Percentiles rank a stretch among this genome's conserved stretches.
Conservation (phyloP, 345 rosid genomes). For the Geranium rotundifolium region DNA sequence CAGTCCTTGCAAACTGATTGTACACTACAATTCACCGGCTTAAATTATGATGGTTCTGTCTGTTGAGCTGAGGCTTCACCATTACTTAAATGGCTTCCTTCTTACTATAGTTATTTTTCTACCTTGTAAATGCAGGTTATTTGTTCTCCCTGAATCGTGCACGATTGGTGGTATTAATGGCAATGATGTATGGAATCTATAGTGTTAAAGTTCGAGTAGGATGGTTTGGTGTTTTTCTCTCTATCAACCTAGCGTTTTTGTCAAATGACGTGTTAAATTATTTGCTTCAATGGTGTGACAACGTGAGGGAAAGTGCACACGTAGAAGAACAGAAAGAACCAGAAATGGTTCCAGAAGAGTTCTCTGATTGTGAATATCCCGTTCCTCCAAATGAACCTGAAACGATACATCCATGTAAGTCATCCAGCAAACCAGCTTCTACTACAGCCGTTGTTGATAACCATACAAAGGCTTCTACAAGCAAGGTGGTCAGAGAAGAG, state of each 20-base stretch:
- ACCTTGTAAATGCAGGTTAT: conserved; percentile 54
- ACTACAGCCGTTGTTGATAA: conserved; percentile 34
- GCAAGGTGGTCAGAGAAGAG: conserved; percentile 44
- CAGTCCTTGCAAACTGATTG: too few species aligned
- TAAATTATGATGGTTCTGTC: background rate
- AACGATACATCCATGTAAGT: conserved; percentile 49
- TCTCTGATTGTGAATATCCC: conserved; percentile 44
- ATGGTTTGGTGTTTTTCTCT: conserved; percentile 80
- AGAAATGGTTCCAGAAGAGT: conserved; percentile 50
- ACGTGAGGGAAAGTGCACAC: conserved; percentile 43
- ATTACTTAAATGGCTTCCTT: background rate
- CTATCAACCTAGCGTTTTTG: conserved; percentile 77
- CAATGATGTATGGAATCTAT: conserved; percentile 60
- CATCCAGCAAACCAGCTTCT: conserved; percentile 45
- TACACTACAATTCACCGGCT: too few species aligned
- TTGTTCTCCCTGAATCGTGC: conserved; percentile 89
- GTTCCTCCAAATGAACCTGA: conserved; percentile 46
- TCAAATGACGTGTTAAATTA: conserved; percentile 66
- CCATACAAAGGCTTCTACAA: conserved; percentile 35
- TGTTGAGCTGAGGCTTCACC: background rate
- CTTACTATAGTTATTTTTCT: conserved; percentile 11
- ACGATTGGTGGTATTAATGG: conserved; percentile 69
- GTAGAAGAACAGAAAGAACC: conserved; percentile 55
- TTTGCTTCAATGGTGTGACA: conserved; percentile 77
- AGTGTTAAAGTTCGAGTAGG: conserved; percentile 85